Evolutionary conservation across 345 rosid species (phyloP).

Genomic region (Pistacia integerrima): DNA sequence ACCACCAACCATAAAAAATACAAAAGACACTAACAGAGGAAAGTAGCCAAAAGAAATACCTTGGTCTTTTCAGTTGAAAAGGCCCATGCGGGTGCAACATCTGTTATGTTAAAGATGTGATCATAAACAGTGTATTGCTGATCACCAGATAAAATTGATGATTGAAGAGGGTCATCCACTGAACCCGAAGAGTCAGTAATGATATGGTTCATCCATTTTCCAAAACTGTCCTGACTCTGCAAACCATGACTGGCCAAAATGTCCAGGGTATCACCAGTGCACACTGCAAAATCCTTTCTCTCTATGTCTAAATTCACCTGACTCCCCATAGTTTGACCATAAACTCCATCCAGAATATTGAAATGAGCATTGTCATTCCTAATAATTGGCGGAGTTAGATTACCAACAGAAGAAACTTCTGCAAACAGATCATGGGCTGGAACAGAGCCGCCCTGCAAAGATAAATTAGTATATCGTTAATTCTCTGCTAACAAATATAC

Average conservation of each 20-base stretch:
- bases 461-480: constrained; percentile 17
- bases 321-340: constrained; percentile 30
- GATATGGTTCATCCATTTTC: constrained; percentile 72
- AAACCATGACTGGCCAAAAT: constrained; percentile 51
- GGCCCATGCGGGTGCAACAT: constrained; percentile 84
- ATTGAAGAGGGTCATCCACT: constrained; percentile 43
- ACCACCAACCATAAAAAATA: background rate
- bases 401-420: constrained; percentile 26
- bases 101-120: constrained; percentile 70
- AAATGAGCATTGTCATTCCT: constrained; percentile 28
- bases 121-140: constrained; percentile 49
- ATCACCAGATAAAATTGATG: constrained; percentile 47
- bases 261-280: constrained; percentile 44
- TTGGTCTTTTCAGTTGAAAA: constrained; percentile 81
- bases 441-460: constrained; percentile 43
- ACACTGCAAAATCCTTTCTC: constrained; percentile 34
- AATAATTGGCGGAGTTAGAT: constrained; percentile 28
- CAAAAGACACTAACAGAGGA: background rate
- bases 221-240: constrained; percentile 84
- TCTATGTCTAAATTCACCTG: constrained; percentile 39
- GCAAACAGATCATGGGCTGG: constrained; percentile 28
- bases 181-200: constrained; percentile 54
- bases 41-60: constrained; percentile 41
- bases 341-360: constrained; percentile 34
- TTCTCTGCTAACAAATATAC: background rate